These are phyloP conservation scores for Trichophyton verrucosum DNA, from an alignment of 2,329 filamentous ascomycete genomes.

Conservation along the genomic window DNA sequence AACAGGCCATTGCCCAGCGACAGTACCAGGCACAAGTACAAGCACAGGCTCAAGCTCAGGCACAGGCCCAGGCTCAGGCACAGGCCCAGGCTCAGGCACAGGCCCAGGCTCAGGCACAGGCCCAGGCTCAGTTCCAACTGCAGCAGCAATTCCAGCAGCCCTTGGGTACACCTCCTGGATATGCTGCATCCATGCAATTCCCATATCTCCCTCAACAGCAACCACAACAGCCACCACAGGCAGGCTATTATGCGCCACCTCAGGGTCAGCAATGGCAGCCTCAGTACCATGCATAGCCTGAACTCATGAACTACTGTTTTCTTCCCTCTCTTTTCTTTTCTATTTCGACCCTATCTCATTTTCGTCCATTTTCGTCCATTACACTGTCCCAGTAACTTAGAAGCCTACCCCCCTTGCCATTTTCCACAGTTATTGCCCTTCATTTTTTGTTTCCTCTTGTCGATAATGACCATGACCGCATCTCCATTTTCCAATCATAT, in stretches of 20 bases:
- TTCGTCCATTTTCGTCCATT: neutral
- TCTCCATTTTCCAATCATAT: neutral
- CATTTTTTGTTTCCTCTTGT: neutral
- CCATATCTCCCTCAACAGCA: neutral
- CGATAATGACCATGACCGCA: neutral
- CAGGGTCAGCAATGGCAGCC: neutral
- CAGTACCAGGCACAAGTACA: constrained; percentile 41
- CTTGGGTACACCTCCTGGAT: neutral
- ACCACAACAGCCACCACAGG: neutral
- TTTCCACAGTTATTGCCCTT: neutral
- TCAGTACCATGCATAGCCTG: neutral
- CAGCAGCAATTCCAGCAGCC: neutral
- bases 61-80: constrained; percentile 14
- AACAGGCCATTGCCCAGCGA: constrained; percentile 58
- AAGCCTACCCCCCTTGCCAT: neutral
- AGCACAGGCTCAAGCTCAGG: constrained; percentile 23
- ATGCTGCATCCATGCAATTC: constrained; percentile 1
- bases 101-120: constrained; percentile 12
- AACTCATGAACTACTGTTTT: neutral
- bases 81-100: constrained; percentile 16
- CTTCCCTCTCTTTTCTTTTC: too few relatives aligned
- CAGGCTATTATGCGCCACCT: neutral
- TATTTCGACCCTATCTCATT: neutral
- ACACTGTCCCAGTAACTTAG: neutral
- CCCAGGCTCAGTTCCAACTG: neutral